Evolutionary conservation across 805 yeast genomes (phyloP), one percentile per base, ranked within the genome.

Genomic region (Wickerhamiella occidentalis): DNA sequence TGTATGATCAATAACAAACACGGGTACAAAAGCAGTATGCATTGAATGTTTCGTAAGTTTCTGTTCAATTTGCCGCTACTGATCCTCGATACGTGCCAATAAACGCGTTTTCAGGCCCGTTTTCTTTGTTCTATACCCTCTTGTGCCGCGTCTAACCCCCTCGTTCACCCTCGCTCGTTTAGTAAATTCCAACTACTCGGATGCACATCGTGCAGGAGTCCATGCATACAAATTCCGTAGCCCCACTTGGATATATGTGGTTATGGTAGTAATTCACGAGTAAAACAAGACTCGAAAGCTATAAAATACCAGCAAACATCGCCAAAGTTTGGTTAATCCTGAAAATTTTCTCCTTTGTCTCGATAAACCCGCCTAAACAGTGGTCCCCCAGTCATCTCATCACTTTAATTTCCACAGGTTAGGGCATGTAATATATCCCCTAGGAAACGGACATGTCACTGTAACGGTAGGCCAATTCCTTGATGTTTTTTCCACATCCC

Each of bases 141-240:
- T n/a, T n/a, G n/a, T n/a, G 26, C 26, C 7, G 26, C 26, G 5
- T 23, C 26, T 8, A 6, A 6, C 8, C 26, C 26, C 26, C 26
- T 23, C 5, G 26, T 23, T 5, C 21, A n/a, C 21, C 18, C 19
- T 6, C 19, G 33, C 33, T 29, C 13, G 33, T 29, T 29, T 29
- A 29, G 38, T 33, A 33, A 33, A 33, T 33, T 33, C 38, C 38
- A 33, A 33, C 38, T 33, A 33, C 38, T 19, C 15, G 12, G 38
- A 33, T 33, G 38, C 38, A 33, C 38, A n/a, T 33, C 19, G 38
- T 33, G 38, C 38, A 33, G 38, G 38, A 33, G 38, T 13, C 19
- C 11, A 33, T 33, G 38, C 19, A 33, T 15, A 15, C 38, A 33
- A 6, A 33, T 33, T 15, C 38, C 38, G 15, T 33, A 33, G 38